Base-by-base conservation (phyloP, 179 eudicot species). In the Pouteria campechiana region DNA sequence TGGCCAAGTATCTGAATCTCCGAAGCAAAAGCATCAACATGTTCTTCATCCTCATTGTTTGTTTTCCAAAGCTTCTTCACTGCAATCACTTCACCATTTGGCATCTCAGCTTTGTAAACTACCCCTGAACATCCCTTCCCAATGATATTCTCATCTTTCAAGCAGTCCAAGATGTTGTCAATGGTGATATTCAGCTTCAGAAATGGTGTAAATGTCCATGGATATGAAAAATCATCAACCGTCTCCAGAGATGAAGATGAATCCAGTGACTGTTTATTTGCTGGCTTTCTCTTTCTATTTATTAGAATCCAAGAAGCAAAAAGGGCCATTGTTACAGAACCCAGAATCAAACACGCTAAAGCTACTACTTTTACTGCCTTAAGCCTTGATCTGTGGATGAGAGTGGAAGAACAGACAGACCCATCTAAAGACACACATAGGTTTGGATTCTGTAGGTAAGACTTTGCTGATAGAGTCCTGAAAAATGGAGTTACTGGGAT, bases 221-320 rank as follows among this genome's bases (percentile, higher is more conserved):
- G 96, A 55, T 83, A 77, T 3, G 94, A 83, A 57, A 83, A 83
- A 63, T 87, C 96, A 11, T 87, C 84, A 2, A 51, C 63, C n/a
- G 63, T 57, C 2, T 65, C 34, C 0, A 52, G 20, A 25, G 65
- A 37, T n/a, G n/a, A n/a, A 0, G 70, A 40, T 27, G 56, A 21
- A 36, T 57, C 61, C 17, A 61, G 48, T 3, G 78, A 50, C 33
- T 75, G 79, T 12, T 69, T 61, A n/a, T n/a, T n/a, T 29, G 64
- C 48, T 37, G 66, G 72, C 41, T 24, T 72, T 8, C 65, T 78
- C 38, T 74, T 82, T 12, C 78, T 47, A 21, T 64, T 30, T 20
- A 77, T 51, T 22, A 87, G 44, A 11, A 79, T 53, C 81, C 94
- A 87, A 3, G 67, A 58, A 3, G 64, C 67, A 12, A 78, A 21